Base-by-base conservation (phyloP, 805 yeast genomes). In the Cyberlindnera veronae region DNA sequence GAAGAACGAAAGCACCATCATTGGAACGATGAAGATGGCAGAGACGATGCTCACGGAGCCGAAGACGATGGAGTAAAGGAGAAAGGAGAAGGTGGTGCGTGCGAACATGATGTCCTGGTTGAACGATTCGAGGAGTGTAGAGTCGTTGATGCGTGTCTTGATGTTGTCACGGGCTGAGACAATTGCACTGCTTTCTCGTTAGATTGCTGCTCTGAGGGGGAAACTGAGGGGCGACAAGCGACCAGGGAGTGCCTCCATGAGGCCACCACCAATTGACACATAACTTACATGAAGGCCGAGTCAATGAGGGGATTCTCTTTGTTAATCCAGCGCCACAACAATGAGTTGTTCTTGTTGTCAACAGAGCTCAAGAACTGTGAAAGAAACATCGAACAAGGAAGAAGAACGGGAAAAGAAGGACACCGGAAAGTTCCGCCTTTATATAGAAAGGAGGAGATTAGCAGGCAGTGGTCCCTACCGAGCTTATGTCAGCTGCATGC, bases 1-100 rank as follows among this genome's bases (percentile, higher is more conserved):
- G 34, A 54, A 29, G 38, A 53, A 46, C 1, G 61, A 57, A 1
- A 53, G 13, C 4, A 40, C 9, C 30, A 57, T 21, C 27, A 54
- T 17, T 3, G 61, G 61, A 12, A 51, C 27, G 29, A 57, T 53
- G 39, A 53, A 29, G 9, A 52, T 36, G 2, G 51, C 40, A 4
- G 44, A 34, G n/a, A 41, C 23, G 8, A 51, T 32, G 18, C 40
- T 45, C 3, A 41, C 39, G 3, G 30, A 20, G 16, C 44, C 41
- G 27, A 54, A 54, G 18, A 50, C 40, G 11, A 36, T 35, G 14
- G 51, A 42, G 29, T 50, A 53, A 15, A 39, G 34, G 14, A 41
- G 22, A 38, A 56, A 54, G 21, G 46, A 46, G 19, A 53, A 2
- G 2, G 51, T 39, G 13, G 55, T 38, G 15, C 35, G 41, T 4